Base-by-base conservation (phyloP, 352 stramenopile species). In the Aphanomyces astaci region DNA sequence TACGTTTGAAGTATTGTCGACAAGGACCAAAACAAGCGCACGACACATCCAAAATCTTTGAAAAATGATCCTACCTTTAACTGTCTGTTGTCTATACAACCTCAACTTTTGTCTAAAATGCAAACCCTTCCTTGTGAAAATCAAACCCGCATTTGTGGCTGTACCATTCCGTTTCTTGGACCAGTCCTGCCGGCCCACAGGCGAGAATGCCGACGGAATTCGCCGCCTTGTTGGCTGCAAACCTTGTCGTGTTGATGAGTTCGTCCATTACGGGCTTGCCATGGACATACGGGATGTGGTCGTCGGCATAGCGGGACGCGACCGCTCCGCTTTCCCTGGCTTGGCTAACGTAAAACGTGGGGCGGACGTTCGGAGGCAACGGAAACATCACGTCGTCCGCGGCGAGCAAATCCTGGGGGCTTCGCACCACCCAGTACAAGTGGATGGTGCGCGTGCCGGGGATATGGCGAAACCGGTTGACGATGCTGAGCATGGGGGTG, bases 121-220 rank as follows among this genome's bases (percentile, higher is more conserved):
- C 79, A 79, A 94, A 94, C 73, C 90, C 80, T 70, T 94, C 86
- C 73, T 81, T 92, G 76, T 94, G 86, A 39, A 94, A 84, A 77
- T 94, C 86, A 66, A 92, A 94, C 73, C 92, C 92, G 63, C 86
- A 94, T 52, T 78, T 87, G 57, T 78, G 77, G 24, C 82, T 79
- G 69, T 92, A 80, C 2, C 74, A 79, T 71, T 94, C 82, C 19
- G 92, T 81, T 13, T 77, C 77, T 54, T 90, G 82, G 73, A 92
- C 92, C 5, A 94, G 73, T 36, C 75, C 77, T 82, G 89, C 89
- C 10, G 85, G 85, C n/a, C 85, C 85, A 30, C 82, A 94, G 52
- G 49, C 49, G 24, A 57, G 19, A 17, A 57, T 25, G 49, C n/a
- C 22, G 7, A 57, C 49, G 13, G 49, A 27, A 17, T 28, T 57